These are phyloP conservation scores for Aspergillus baeticus DNA, from an alignment of 495 filamentous ascomycete species.

Conservation along the genomic window DNA sequence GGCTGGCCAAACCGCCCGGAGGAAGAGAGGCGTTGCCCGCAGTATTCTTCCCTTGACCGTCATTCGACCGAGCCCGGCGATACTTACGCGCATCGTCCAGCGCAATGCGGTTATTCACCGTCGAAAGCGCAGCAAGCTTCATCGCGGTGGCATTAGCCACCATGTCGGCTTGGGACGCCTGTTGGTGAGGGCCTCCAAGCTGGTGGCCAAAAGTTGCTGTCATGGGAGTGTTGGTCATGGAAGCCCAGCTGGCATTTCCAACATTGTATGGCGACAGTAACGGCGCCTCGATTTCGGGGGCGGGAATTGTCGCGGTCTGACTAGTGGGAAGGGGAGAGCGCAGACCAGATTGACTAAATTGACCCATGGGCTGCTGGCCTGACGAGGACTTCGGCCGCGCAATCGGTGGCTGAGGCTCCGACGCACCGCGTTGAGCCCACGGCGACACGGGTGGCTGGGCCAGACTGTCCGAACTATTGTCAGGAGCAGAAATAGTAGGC, in stretches of 20 bases:
- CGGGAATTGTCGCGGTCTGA: conserved; percentile 79
- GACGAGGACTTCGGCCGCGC: conserved; percentile 88
- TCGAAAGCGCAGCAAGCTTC: conserved; percentile 95
- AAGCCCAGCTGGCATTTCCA: conserved; percentile 92
- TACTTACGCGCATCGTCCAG: conserved; percentile 95
- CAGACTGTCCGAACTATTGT: conserved; percentile 51
- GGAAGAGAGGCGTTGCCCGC: conserved; percentile 39
- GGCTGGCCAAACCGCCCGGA: conserved; percentile 48
- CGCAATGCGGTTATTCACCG: conserved; percentile 97
- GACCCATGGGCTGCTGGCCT: conserved; percentile 89
- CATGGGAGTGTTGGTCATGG: conserved; percentile 98
- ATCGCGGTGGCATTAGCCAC: conserved; percentile 98
- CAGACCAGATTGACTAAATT: conserved; percentile 85
- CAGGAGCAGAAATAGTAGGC: conserved; percentile 72
- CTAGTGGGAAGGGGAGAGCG: conserved; percentile 74
- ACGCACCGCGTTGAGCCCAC: conserved; percentile 59
- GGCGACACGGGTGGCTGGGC: conserved; percentile 69
- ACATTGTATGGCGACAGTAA: conserved; percentile 86
- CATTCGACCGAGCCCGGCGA: conserved; percentile 85
- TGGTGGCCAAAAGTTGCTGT: conserved; percentile 72
- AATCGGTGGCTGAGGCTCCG: conserved; percentile 53
- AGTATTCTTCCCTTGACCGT: conserved; percentile 59
- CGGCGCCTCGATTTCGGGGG: conserved; percentile 77
- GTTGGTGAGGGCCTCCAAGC: conserved; percentile 38
- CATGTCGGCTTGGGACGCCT: conserved; percentile 84